Base-by-base conservation (phyloP, 805 yeast genomes). In the Scheffersomyces amazonensis region DNA sequence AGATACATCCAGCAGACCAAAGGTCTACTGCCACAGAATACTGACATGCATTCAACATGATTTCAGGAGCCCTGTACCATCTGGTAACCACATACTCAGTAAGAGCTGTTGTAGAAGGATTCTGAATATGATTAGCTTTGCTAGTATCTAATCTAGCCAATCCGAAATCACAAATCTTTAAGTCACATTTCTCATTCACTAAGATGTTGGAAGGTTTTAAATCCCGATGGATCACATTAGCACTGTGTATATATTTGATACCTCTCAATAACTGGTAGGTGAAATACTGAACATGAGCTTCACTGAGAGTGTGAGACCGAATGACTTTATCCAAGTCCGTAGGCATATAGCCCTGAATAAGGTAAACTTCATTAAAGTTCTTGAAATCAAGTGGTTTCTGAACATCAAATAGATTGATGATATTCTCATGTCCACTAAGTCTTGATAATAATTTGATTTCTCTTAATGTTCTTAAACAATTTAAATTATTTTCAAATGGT, bases 1-100 rank as follows among this genome's bases (percentile, higher is more conserved):
- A 52, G 23, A 85, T 82, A 53, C 91, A 84, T 0, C 91, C 93
- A 29, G 83, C 80, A 0, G 88, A 80, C 93, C 93, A 85, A 12
- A 84, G 69, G 53, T 85, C 93, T 42, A 85, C 81, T 0, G 89
- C 87, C 7, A 83, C 78, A 2, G 90, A 76, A 47, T 85, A 85
- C 50, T 81, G 81, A 29, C 85, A 80, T 42, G 76, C 72, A 1
- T 87, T 78, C 19, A 85, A 61, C 91, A 85, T 85, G 40, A 85
- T 82, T 56, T 85, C 93, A 0, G 91, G 91, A 0, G 91, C 91
- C 37, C 93, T 64, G 55, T 85, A 85, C 91, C 91, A 85, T 49
- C 93, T 66, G 7, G 93, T 85, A 2, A 91, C 91, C 3, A 85
- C 93, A 48, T 85, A 85, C 54, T 85, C 91, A 0, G 91, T 85